Conservation (phyloP, 306 rosid species). For the Heteromeles arbutifolia region DNA sequence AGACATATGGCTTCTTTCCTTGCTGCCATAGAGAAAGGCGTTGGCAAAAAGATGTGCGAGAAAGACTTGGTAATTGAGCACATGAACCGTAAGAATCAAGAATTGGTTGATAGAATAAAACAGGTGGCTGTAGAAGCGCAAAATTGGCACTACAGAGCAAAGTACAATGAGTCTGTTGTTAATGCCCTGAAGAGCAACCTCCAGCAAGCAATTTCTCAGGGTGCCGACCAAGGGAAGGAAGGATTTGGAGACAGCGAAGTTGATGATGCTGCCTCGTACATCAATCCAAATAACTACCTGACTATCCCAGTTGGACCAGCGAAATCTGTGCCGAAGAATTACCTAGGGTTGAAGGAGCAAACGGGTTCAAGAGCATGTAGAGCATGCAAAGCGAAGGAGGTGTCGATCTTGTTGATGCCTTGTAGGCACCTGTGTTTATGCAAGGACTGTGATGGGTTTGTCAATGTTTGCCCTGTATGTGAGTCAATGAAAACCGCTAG, state of each 20-base stretch:
- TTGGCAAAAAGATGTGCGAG: constrained; percentile 52
- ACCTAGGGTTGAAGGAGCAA: constrained; percentile 33
- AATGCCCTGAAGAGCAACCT: constrained; percentile 63
- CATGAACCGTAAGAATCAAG: constrained; percentile 66
- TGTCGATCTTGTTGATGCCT: constrained; percentile 78
- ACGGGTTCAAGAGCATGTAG: constrained; percentile 64
- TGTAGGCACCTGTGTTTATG: constrained; percentile 90
- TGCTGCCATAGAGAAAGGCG: constrained; percentile 62
- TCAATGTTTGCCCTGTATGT: constrained; percentile 72
- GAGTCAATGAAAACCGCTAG: constrained; percentile 64
- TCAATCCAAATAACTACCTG: constrained; percentile 55
- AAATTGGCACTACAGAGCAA: constrained; percentile 79
- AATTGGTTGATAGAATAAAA: constrained; percentile 72
- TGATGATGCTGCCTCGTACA: constrained; percentile 66
- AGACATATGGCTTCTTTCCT: constrained; percentile 63
- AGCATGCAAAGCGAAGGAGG: constrained; percentile 73
- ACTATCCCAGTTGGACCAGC: constrained; percentile 23
- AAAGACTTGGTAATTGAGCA: constrained; percentile 72
- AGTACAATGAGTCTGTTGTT: constrained; percentile 82
- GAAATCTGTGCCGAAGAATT: constrained; percentile 28
- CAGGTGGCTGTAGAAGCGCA: constrained; percentile 77
- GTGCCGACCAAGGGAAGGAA: constrained; percentile 83
- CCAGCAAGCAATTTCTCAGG: constrained; percentile 81
- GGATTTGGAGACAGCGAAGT: constrained; percentile 92
- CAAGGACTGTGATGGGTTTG: constrained; percentile 67